These are phyloP conservation scores for Paraphoma sp. DNA, from an alignment of 2,329 filamentous ascomycete species.

Conservation along the genomic window DNA sequence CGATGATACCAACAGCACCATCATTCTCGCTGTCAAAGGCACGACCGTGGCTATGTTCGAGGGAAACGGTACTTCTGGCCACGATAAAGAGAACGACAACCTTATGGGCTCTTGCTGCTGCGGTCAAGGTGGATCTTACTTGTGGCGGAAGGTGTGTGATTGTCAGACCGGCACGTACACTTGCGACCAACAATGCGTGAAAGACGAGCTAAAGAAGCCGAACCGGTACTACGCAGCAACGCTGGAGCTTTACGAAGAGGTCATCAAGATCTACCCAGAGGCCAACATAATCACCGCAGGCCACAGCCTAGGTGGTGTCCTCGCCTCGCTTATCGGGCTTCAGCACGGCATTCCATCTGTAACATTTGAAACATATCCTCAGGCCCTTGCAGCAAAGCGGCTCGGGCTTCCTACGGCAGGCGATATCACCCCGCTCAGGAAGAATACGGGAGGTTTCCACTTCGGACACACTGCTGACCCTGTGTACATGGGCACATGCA, in stretches of 20 bases:
- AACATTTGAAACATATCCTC: conserved; percentile 45
- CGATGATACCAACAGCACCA: conserved; percentile 41
- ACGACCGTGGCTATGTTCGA: conserved; percentile 46
- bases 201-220: conserved; percentile 36
- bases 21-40: conserved; percentile 43
- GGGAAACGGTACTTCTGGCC: conserved; percentile 43
- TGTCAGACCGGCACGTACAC: conserved; percentile 44
- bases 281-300: conserved; percentile 44
- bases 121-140: conserved; percentile 43
- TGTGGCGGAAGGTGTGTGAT: conserved; percentile 45
- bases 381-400: conserved; percentile 43
- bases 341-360: conserved; percentile 41
- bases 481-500: conserved; percentile 47
- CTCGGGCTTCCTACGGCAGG: conserved; percentile 39
- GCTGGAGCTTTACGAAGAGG: conserved; percentile 42
- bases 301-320: conserved; percentile 44
- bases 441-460: conserved; percentile 44
- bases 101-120: conserved; percentile 46
- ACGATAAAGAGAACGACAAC: conserved; percentile 48
- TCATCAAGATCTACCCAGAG: conserved; percentile 40
- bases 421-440: conserved; percentile 37
- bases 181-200: conserved; percentile 44
- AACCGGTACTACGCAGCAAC: conserved; percentile 43
- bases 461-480: conserved; percentile 47
- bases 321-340: conserved; percentile 43